phyloP scores from a whole-genome alignment of 129 eudicot genomes.

The Artemisia tridentata region DNA sequence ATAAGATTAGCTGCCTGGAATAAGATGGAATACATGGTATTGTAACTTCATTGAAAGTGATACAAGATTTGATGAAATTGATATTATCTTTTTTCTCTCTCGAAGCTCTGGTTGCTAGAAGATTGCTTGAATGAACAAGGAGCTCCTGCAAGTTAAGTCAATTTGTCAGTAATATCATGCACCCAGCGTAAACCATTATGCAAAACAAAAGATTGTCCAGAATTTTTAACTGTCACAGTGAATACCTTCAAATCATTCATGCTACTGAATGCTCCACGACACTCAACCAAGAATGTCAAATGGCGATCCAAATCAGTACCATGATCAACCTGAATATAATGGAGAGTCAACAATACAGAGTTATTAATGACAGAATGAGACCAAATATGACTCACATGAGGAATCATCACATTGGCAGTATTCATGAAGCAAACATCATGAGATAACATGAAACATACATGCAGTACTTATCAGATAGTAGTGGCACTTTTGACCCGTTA shows the following conservation, averaged over 20 bases:
- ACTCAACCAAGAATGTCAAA: constrained; percentile 62
- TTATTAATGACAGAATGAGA: no score
- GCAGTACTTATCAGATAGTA: not conserved
- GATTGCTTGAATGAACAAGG: constrained; percentile 75
- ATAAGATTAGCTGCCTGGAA: constrained; percentile 62
- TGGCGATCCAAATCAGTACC: constrained; percentile 58
- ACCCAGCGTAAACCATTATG: constrained; percentile 14
- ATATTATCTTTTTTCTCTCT: constrained; percentile 35
- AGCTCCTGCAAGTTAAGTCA: constrained; percentile 54
- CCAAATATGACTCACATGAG: no score
- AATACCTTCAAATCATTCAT: constrained; percentile 67
- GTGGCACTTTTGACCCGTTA: no score
- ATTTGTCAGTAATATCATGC: constrained; percentile 23
- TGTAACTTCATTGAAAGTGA: constrained; percentile 79
- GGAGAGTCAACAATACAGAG: constrained; percentile 5
- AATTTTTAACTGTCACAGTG: constrained; percentile 9
- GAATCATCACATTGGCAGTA: not conserved
- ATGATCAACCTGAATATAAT: constrained; percentile 66
- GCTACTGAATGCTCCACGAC: constrained; percentile 78
- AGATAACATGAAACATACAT: constrained; percentile 6
- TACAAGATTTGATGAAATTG: constrained; percentile 68
- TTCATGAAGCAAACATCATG: constrained; percentile 14
- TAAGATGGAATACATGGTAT: constrained; percentile 71
- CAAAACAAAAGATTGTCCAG: not conserved
- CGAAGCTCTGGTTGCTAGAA: constrained; percentile 60